Evolutionary conservation across 2,329 filamentous ascomycete genomes (phyloP).

Genomic region (Xylariales sp.): DNA sequence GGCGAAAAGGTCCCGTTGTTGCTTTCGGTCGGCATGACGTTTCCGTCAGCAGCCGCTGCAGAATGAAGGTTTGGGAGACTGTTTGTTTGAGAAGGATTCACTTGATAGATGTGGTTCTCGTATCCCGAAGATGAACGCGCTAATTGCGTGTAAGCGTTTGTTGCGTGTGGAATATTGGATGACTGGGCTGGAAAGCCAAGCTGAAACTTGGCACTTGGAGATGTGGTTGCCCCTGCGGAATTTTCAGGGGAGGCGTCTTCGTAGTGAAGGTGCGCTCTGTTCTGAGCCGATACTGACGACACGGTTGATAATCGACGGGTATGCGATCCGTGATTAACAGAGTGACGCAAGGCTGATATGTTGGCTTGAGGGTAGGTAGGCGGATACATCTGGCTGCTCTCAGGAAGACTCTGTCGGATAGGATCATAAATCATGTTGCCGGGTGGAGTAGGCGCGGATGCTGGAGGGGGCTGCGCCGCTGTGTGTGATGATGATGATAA

Average conservation of each 20-base stretch:
- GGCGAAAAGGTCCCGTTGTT: slow-evolving; percentile 10
- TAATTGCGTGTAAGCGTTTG: slow-evolving; percentile 32
- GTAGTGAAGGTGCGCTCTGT: slow-evolving; percentile 14
- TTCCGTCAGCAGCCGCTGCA: slow-evolving; percentile 4
- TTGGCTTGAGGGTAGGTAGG: slow-evolving; percentile 45
- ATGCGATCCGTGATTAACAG: slow-evolving; percentile 23
- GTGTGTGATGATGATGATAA: slow-evolving; percentile 10
- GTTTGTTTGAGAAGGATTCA: slow-evolving; percentile 35
- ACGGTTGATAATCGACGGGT: slow-evolving; percentile 1
- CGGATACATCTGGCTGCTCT: slow-evolving; percentile 42
- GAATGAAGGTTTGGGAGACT: slow-evolving; percentile 29
- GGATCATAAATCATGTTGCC: slow-evolving; percentile 59
- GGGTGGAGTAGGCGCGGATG: slow-evolving; percentile 43
- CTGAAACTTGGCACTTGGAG: slow-evolving; percentile 23
- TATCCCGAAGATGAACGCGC: slow-evolving; percentile 38
- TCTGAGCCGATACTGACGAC: slow-evolving; percentile 3
- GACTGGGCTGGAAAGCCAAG: slow-evolving; percentile 19
- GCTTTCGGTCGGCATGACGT: neutral
- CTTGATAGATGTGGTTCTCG: slow-evolving; percentile 32
- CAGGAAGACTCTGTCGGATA: slow-evolving; percentile 51
- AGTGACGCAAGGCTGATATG: slow-evolving; percentile 42
- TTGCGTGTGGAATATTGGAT: slow-evolving; percentile 13
- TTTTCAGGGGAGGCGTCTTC: slow-evolving; percentile 24
- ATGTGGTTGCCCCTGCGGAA: slow-evolving; percentile 22
- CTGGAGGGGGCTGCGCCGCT: slow-evolving; percentile 18